A percentile compares a stretch with the other conserved stretches of the same genome.
phyloP scores from a whole-genome alignment of 208 protist genomes.

The Leishmania mexicana region DNA sequence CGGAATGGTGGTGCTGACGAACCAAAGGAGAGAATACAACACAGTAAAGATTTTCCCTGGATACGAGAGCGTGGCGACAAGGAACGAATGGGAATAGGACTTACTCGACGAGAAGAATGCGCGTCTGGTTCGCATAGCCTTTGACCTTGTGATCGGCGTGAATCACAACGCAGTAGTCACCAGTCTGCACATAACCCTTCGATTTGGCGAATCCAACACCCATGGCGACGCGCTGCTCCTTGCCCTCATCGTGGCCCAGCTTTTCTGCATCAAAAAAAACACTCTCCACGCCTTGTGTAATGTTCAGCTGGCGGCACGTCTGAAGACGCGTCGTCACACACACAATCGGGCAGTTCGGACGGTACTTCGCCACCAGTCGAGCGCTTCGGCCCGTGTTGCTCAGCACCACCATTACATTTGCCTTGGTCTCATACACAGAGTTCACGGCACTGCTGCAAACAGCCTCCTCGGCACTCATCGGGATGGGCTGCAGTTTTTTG shows the following conservation, averaged over 20 bases:
- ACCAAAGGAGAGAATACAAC: background rate
- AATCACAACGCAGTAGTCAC: slow-evolving; percentile 78
- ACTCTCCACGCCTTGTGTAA: slow-evolving; percentile 79
- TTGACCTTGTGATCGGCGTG: slow-evolving; percentile 87
- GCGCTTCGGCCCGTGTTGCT: slow-evolving; percentile 94
- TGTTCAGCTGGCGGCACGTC: slow-evolving; percentile 87
- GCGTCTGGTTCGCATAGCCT: slow-evolving; percentile 89
- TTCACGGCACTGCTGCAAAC: slow-evolving; percentile 95
- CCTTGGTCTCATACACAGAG: slow-evolving; percentile 92
- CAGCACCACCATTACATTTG: slow-evolving; percentile 91
- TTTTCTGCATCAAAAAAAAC: slow-evolving; percentile 79
- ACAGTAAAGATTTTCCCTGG: background rate
- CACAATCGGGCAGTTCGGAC: slow-evolving; percentile 94
- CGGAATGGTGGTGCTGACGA: background rate
- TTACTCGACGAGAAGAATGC: slow-evolving; percentile 67
- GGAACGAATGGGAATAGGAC: background rate
- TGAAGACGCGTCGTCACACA: slow-evolving; percentile 88
- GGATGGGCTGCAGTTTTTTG: slow-evolving; percentile 83
- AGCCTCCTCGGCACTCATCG: slow-evolving; percentile 86
- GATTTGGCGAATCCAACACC: slow-evolving; percentile 73
- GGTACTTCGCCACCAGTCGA: slow-evolving; percentile 96
- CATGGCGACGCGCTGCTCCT: slow-evolving; percentile 67
- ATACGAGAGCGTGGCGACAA: background rate
- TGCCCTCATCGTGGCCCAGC: slow-evolving; percentile 62
- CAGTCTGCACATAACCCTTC: slow-evolving; percentile 47